Conservation (phyloP, 495 filamentous ascomycete species). For the Podospora didyma region DNA sequence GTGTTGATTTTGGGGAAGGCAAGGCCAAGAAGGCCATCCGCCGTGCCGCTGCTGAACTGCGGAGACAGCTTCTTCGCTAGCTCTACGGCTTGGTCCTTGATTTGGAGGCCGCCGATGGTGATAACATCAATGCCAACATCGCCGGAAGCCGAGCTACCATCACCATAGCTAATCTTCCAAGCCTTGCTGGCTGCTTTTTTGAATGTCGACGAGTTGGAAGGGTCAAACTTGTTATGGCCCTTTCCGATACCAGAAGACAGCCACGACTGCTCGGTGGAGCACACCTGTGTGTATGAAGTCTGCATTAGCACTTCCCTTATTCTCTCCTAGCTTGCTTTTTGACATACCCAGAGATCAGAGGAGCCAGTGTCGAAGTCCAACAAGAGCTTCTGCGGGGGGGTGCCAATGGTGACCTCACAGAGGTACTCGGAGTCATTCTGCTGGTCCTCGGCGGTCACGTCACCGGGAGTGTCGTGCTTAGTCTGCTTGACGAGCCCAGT, state of each 20-base stretch:
- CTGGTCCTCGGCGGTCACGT: constrained; percentile 66
- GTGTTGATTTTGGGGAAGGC: constrained; percentile 70
- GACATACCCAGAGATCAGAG: constrained; percentile 70
- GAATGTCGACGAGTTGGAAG: constrained; percentile 60
- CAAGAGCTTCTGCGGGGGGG: constrained; percentile 59
- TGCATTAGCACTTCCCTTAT: background rate
- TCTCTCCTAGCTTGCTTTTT: background rate
- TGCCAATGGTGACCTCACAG: constrained; percentile 63
- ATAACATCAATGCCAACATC: constrained; percentile 67
- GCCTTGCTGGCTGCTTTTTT: constrained; percentile 43
- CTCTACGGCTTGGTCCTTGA: constrained; percentile 67
- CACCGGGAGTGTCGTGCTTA: constrained; percentile 33
- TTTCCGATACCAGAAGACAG: constrained; percentile 14
- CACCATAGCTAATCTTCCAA: constrained; percentile 74
- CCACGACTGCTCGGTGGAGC: constrained; percentile 51
- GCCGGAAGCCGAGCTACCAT: constrained; percentile 67
- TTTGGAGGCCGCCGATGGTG: constrained; percentile 60
- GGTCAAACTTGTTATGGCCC: constrained; percentile 53
- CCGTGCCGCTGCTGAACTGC: constrained; percentile 53
- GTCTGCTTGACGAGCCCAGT: constrained; percentile 51
- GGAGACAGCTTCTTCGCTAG: constrained; percentile 61
- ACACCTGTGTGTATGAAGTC: constrained; percentile 48
- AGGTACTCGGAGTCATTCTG: constrained; percentile 73
- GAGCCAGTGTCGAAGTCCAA: constrained; percentile 78
- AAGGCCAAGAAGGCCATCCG: constrained; percentile 74